phyloP scores from a whole-genome alignment of 2,329 filamentous ascomycete genomes.

The Penicillium polonicum region DNA sequence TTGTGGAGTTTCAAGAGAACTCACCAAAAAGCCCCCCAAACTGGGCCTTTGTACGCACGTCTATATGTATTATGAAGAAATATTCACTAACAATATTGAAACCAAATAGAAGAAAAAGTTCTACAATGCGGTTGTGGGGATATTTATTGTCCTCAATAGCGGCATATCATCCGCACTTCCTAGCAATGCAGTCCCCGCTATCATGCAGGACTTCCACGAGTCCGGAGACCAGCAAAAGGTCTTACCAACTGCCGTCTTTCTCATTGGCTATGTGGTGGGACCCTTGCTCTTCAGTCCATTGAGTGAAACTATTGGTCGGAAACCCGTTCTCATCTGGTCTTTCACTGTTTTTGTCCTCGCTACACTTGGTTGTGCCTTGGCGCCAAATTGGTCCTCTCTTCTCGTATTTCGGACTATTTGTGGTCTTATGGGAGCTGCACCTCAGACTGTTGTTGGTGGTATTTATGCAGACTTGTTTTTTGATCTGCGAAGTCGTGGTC shows the following conservation, averaged over 20 bases:
- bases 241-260: constrained; percentile 38
- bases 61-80: not conserved
- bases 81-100: not conserved
- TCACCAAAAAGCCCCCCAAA: constrained; percentile 28
- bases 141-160: constrained; percentile 38
- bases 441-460: constrained; percentile 47
- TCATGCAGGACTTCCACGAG: constrained; percentile 34
- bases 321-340: constrained; percentile 48
- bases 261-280: constrained; percentile 42
- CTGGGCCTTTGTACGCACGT: constrained; percentile 28
- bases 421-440: constrained; percentile 43
- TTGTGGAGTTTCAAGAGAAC: constrained; percentile 29
- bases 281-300: constrained; percentile 45
- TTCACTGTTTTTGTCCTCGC: constrained; percentile 47
- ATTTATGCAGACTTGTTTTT: constrained; percentile 48
- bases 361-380: constrained; percentile 45
- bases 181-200: constrained; percentile 40
- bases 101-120: constrained; percentile 27
- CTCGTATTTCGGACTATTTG: constrained; percentile 46
- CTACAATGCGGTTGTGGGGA: constrained; percentile 27
- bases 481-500: constrained; percentile 39
- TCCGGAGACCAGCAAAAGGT: constrained; percentile 31
- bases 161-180: constrained; percentile 40
- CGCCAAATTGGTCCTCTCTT: constrained; percentile 42
- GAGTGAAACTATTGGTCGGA: constrained; percentile 44